Conservation (phyloP, 1,284 basidiomycete genomes). For the Rhodotorula mucilaginosa region DNA sequence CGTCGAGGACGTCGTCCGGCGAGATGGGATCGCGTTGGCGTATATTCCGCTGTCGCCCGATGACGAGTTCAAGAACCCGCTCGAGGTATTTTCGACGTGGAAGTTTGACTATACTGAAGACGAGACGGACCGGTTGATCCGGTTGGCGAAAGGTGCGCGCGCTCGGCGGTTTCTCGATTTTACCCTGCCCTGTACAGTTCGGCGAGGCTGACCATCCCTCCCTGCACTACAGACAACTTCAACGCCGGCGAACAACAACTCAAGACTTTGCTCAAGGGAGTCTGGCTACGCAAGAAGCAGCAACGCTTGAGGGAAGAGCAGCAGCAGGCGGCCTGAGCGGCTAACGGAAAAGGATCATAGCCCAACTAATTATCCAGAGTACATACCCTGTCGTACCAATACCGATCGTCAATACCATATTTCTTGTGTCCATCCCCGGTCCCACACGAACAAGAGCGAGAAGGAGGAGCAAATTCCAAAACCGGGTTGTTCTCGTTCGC, state of each 20-base stretch:
- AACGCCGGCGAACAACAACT: constrained; percentile 50
- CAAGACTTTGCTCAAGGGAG: constrained; percentile 49
- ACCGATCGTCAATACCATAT: too few relatives aligned
- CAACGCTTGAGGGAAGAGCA: constrained; percentile 15
- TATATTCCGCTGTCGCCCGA: constrained; percentile 45
- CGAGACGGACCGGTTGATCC: constrained; percentile 50
- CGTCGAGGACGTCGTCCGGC: constrained; percentile 48
- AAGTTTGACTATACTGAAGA: constrained; percentile 49
- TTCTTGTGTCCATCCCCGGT: too few relatives aligned
- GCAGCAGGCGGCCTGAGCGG: neutral
- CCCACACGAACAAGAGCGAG: too few relatives aligned
- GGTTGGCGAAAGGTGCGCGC: constrained; percentile 47
- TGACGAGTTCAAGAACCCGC: constrained; percentile 47
- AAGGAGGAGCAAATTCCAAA: too few relatives aligned
- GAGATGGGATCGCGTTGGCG: constrained; percentile 54
- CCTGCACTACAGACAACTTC: constrained; percentile 49
- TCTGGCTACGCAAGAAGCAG: constrained; percentile 51
- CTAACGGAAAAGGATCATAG: too few relatives aligned
- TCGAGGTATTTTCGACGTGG: constrained; percentile 53
- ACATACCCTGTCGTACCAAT: too few relatives aligned
- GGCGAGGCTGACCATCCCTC: neutral
- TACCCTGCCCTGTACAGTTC: too few relatives aligned
- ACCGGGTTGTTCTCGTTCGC: too few relatives aligned
- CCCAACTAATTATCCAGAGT: too few relatives aligned
- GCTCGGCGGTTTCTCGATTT: too few relatives aligned